Percentiles rank a stretch among this genome's conserved stretches.
These are phyloP conservation scores for Plenodomus lindquistii DNA, from an alignment of 2,329 filamentous ascomycete genomes.

Conservation along the genomic window DNA sequence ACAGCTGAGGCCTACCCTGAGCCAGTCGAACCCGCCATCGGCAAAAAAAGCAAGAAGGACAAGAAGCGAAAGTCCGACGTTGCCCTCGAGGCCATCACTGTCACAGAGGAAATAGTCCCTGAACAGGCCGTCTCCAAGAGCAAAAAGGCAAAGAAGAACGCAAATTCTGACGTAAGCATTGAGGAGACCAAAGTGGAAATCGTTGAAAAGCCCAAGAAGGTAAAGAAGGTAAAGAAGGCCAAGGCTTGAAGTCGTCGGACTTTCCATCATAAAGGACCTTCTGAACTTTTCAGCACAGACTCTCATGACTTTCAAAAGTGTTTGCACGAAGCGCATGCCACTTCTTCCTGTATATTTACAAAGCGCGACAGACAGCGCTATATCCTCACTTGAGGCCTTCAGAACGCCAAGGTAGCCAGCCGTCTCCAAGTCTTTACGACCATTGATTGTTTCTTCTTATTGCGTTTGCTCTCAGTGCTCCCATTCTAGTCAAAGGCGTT, in stretches of 20 bases:
- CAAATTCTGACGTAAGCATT: constrained; percentile 11
- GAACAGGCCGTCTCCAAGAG: constrained; percentile 13
- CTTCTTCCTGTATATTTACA: background rate
- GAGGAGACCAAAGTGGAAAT: constrained; percentile 22
- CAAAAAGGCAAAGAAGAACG: constrained; percentile 31
- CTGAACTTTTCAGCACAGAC: background rate
- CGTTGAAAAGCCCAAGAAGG: constrained; percentile 13
- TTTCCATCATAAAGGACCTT: background rate
- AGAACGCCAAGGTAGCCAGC: no score
- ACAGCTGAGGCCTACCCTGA: constrained; percentile 2
- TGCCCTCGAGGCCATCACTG: constrained; percentile 11
- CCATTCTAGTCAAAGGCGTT: no score
- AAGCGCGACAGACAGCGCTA: no score
- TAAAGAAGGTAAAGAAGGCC: constrained; percentile 35
- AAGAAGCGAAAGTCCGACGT: constrained; percentile 29
- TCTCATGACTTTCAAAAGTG: no score
- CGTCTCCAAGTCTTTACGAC: no score
- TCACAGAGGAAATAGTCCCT: constrained; percentile 9
- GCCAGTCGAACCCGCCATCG: background rate
- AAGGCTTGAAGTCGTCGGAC: constrained; percentile 17
- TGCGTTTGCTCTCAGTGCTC: no score
- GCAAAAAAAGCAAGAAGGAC: constrained; percentile 18
- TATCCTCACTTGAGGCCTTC: no score
- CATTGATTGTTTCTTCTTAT: no score
- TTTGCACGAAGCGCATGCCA: no score